phyloP scores from a whole-genome alignment of 352 stramenopile species.

The Phytophthora sp. region DNA sequence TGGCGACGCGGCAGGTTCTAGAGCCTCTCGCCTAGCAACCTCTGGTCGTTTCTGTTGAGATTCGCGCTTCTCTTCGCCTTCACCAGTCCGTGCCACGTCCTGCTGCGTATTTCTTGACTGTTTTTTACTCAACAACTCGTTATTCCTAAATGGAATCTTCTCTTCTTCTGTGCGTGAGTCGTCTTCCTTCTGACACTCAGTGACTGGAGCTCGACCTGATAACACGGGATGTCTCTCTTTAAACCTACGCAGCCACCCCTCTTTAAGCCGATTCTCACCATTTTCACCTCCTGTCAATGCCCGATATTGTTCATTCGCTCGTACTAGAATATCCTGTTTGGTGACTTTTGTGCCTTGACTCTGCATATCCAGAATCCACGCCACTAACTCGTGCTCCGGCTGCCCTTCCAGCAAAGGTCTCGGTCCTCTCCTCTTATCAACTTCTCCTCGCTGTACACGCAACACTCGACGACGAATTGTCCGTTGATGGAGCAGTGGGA shows the following conservation, averaged over 20 bases:
- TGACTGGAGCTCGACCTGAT: constrained; percentile 19
- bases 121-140: neutral
- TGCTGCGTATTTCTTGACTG: neutral
- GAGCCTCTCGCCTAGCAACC: neutral
- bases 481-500: constrained; percentile 28
- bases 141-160: neutral
- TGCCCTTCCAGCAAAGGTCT: constrained; percentile 24
- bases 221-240: constrained; percentile 32
- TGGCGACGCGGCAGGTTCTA: neutral
- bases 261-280: constrained; percentile 18
- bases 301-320: constrained; percentile 27
- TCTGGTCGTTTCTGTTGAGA: constrained; percentile 1
- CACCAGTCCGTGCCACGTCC: neutral
- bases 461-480: constrained; percentile 32
- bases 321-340: constrained; percentile 24
- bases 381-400: constrained; percentile 28
- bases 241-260: constrained; percentile 32
- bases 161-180: constrained; percentile 3
- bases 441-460: constrained; percentile 29
- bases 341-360: constrained; percentile 15
- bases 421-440: constrained; percentile 26
- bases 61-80: neutral
- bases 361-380: constrained; percentile 29
- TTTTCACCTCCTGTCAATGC: constrained; percentile 1
- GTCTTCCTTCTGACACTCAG: neutral